Evolutionary conservation across 2,329 filamentous ascomycete species (phyloP), one percentile per base, ranked within the genome.

Genomic region (Calonectria hongkongensis): DNA sequence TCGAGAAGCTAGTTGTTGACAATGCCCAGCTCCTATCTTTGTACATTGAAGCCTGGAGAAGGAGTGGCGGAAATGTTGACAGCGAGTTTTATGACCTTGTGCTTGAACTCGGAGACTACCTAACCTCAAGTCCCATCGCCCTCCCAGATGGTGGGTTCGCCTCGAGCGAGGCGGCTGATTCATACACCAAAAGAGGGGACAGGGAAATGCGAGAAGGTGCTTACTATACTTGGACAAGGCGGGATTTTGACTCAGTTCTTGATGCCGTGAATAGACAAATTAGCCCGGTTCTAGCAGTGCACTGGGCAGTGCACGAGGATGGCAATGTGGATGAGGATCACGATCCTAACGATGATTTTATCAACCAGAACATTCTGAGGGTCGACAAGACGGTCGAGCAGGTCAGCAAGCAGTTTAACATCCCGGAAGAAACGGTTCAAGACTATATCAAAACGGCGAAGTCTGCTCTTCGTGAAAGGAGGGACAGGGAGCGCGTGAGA

Each of bases 1-100:
- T 98, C 79, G 97, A 99, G 86, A 98, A 98, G 87, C 95, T 98
- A 90, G 90, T 98, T 12, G 95, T 95, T 68, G 97, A 98, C 81
- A 98, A 99, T 80, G 93, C 94, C 0, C 93, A 98, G 77, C 88
- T 98, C 1, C 86, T 99, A 2, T 90, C 93, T 28, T 88, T 97
- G 8, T 98, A 97, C 79, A 88, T 98, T 8, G 95, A 98, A 79
- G 96, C 94, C 0, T 98, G 96, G 88, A 88, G 95, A 16, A 85
- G 92, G 15, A 82, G 79, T 28, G 83, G 84, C 28, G 84, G 80
- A 15, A 75, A 89, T 0, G 88, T 89, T 63, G 89, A 93, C 13
- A 88, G 90, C 5, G 94, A 98, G 78, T 92, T 98, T 71, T 89
- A 95, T 15, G 92, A 94, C 51, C 92, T 93, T 2, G 93, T 97